A percentile compares a stretch with the other conserved stretches of the same genome.
phyloP scores from a whole-genome alignment of 1,284 basidiomycete species.

The Chondrostereum purpureum region DNA sequence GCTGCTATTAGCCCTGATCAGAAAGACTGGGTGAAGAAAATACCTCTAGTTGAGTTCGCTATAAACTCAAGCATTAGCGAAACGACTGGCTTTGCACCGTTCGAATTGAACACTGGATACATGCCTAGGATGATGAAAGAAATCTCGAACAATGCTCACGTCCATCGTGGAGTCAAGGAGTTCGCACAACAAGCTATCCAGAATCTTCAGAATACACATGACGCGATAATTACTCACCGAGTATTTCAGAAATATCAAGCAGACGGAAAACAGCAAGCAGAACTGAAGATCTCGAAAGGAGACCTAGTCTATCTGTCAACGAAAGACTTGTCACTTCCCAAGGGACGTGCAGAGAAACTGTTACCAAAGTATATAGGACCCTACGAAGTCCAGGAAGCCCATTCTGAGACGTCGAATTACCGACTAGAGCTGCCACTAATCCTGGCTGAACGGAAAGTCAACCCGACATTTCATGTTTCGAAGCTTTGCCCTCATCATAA shows the following conservation, averaged over 20 bases:
- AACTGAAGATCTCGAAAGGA: constrained; percentile 9
- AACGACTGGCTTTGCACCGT: constrained; percentile 20
- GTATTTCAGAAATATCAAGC: constrained; percentile 18
- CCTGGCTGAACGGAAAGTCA: too few relatives aligned
- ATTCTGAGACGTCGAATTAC: too few relatives aligned
- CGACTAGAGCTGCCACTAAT: too few relatives aligned
- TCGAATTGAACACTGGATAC: constrained; percentile 20
- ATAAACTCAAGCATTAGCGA: constrained; percentile 17
- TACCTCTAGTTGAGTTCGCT: constrained; percentile 19
- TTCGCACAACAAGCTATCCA: constrained; percentile 7
- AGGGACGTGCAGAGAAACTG: background rate
- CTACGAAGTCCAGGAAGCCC: too few relatives aligned
- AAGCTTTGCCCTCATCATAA: too few relatives aligned
- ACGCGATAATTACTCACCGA: constrained; percentile 19
- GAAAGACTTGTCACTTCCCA: background rate
- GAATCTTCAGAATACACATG: constrained; percentile 17
- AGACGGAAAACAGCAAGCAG: constrained; percentile 17
- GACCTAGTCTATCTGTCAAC: background rate
- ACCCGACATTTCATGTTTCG: too few relatives aligned
- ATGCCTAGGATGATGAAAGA: constrained; percentile 13
- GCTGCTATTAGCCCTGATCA: constrained; percentile 16
- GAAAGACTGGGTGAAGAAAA: constrained; percentile 17
- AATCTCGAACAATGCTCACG: background rate
- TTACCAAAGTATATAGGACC: constrained; percentile 2
- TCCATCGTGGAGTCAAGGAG: background rate